Evolutionary conservation across 2,329 filamentous ascomycete species (phyloP), one percentile per base, ranked within the genome.

Genomic region (Lecanicillium sp.): DNA sequence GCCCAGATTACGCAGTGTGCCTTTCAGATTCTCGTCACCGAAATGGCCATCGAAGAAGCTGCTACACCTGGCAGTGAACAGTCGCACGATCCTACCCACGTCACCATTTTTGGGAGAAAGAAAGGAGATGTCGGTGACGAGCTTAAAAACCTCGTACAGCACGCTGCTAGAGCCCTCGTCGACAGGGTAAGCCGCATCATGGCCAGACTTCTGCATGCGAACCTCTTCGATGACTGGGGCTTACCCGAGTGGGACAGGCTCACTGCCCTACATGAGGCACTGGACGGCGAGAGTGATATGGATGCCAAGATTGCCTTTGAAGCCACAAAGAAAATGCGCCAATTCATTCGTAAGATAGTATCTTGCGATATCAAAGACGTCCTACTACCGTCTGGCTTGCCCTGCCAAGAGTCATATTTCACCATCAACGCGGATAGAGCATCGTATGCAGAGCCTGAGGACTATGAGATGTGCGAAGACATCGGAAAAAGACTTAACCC

Each of bases 21-120:
- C 0, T 84, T 81, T 46, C 64, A 68, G 10, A 69, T 81, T 18
- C 63, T 84, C 4, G 79, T 83, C 17, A 76, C 72, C 14, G 80
- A 85, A 49, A 65, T 72, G 37, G 79, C 78, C 4, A 50, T 83
- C 11, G 62, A 62, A 29, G 53, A 63, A 17, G 57, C 64, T 7
- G 55, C 52, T 15, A 25, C 13, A 22, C 36, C 17, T 14, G 36
- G 33, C 17, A 36, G 13, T 39, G 29, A 10, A 30, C 33, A 15
- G 5, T 19, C 29, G 13, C 15, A 36, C 4, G 33, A 38, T 12
- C 30, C 32, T 30, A 33, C 44, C 37, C 43, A 55, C 18, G 57
- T 54, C 29, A 59, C 60, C 22, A 42, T 60, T 32, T 74, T 65
- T 50, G 69, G 72, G 28, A 69, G 76, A 20, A 58, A 55, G 9